phyloP scores from a whole-genome alignment of 225 moss, liverwort and hornwort genomes.

The Neckera pumila region DNA sequence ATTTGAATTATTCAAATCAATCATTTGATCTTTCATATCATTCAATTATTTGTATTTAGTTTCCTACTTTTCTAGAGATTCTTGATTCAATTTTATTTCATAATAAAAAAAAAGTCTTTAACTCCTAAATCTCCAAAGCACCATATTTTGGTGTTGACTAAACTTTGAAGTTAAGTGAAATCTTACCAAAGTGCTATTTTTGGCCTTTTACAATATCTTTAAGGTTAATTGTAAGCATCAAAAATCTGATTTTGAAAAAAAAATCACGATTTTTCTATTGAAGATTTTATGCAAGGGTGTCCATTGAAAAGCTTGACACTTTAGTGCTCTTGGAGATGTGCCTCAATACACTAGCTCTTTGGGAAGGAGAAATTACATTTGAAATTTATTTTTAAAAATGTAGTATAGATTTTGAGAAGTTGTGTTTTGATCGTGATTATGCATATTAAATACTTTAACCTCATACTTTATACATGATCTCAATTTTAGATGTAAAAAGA shows the following conservation, averaged over 20 bases:
- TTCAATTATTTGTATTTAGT: neutral
- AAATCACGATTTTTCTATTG: neutral
- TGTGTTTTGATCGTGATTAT: neutral
- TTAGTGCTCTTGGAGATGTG: neutral
- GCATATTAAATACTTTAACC: too few species aligned
- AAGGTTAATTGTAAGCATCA: neutral
- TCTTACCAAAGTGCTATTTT: neutral
- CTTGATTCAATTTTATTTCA: too few species aligned
- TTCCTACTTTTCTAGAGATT: neutral
- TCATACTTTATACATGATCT: neutral
- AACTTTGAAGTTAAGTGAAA: neutral
- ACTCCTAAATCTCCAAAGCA: accelerated
- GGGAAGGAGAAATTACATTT: accelerated
- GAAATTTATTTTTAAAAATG: neutral
- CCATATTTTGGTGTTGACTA: neutral
- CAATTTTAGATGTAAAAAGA: neutral
- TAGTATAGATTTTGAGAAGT: neutral
- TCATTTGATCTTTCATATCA: neutral
- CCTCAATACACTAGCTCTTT: neutral
- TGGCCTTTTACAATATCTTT: neutral
- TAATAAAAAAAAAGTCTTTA: neutral
- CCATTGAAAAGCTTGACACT: neutral
- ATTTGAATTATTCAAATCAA: neutral
- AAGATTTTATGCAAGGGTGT: neutral
- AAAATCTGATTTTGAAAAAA: neutral